Evolutionary conservation across 176 grass and related monocot genomes (phyloP), one percentile per base, ranked within the genome.

Genomic region (Carex myosuroides): DNA sequence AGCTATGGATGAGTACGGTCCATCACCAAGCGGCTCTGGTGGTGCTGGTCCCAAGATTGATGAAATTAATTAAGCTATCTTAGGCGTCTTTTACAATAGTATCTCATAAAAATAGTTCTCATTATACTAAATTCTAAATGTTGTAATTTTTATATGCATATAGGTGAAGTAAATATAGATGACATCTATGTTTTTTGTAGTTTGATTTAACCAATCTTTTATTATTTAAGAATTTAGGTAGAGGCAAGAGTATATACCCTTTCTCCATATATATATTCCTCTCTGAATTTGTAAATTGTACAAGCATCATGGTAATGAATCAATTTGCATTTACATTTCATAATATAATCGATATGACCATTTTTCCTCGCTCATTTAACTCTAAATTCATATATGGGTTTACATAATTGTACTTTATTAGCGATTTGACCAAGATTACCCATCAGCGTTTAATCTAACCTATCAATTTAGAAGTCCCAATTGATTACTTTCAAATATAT

Each of bases 1-100:
- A 67, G 84, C 83, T 2, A 87, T 87, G 85, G 66, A 92, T 18
- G 90, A 89, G 48, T 87, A 86, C 4, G 58, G 79, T 65, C 79
- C 79, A 12, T 8, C 39, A 11, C 37, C 79, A 30, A 41, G 70
- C 12, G 70, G n/a, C 41, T 35, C 30, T 22, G 24, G 37, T 29
- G 79, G 79, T 44, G 60, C 37, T 44, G 79, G 79, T 3, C 79
- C 79, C 14, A 65, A 65, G 59, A 81, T 64, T 64, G 79, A 82
- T 22, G 79, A 82, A 46, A 60, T 82, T 3, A 60, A 65, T 65
- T 82, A 82, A 65, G 37, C 21, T 64, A 10, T 74, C 5, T 13
- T 13, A 24, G 70, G 41, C 53, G 10, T n/a, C 67, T 42, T 42
- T 44, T 48, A 48, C 44, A 48, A 48, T 48, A 48, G 10, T 48